These are phyloP conservation scores for Penicillium nordicum DNA, from an alignment of 2,329 filamentous ascomycete genomes.

Conservation along the genomic window DNA sequence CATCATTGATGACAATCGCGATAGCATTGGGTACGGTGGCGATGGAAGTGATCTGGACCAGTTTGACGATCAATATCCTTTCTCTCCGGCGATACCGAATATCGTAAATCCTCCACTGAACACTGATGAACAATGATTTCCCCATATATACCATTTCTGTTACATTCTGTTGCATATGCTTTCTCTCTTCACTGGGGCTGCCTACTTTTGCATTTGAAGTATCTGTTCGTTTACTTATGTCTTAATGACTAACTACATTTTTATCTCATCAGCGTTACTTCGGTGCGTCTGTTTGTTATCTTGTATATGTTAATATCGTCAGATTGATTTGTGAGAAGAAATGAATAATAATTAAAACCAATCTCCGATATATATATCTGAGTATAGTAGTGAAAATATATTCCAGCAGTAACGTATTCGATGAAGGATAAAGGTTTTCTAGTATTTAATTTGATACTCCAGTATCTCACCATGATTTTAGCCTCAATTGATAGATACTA, in stretches of 20 bases:
- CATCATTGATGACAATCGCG: slow-evolving; percentile 62
- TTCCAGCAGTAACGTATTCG: neutral
- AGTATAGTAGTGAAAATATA: too few species aligned
- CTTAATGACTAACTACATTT: neutral
- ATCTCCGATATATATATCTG: neutral
- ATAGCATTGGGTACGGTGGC: slow-evolving; percentile 55
- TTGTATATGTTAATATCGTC: too few species aligned
- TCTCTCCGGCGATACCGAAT: slow-evolving; percentile 5
- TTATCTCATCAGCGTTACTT: neutral
- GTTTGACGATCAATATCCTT: slow-evolving; percentile 15
- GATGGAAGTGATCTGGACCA: slow-evolving; percentile 24
- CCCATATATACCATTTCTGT: neutral
- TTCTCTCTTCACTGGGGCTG: neutral
- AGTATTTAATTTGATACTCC: neutral
- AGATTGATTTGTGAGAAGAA: neutral
- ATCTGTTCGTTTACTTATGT: neutral
- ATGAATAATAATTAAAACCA: too few species aligned
- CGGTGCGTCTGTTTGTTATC: neutral
- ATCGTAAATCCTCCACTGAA: slow-evolving; percentile 1
- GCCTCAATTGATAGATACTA: too few species aligned
- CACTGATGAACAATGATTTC: neutral
- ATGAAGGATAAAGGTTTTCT: neutral
- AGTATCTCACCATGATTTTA: too few species aligned
- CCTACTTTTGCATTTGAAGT: neutral
- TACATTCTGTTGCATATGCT: neutral